Base-by-base conservation (phyloP, 2,329 filamentous ascomycete genomes). In the Calonectria crousiana region DNA sequence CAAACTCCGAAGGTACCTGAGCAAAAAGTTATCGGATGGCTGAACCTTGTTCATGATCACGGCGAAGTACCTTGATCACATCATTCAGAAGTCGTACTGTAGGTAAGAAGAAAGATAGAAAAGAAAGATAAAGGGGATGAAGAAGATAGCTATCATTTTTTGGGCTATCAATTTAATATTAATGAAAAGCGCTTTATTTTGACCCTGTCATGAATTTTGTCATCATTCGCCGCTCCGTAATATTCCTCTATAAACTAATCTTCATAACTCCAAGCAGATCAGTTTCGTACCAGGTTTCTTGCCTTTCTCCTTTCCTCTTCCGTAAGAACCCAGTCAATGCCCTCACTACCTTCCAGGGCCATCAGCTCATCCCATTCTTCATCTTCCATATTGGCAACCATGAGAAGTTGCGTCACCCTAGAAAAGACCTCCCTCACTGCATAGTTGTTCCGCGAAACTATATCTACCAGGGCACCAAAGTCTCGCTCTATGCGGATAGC, bases 371-470 rank as follows among this genome's bases (percentile, higher is more conserved):
- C 94, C 94, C 95, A 98, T 85, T 98, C 96, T 72, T 98, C 96
- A 41, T 97, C 95, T 83, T 98, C 96, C 95, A 98, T 97, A 79
- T 96, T 96, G 82, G 96, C 92, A 20, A 98, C 92, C 88, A 97
- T 92, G 72, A 94, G 91, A 79, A 98, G 93, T 88, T 98, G 95
- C 73, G 90, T 89, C 72, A 94, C 94, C 80, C 93, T 91, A 34
- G 90, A 89, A 86, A 98, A 98, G 4, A 90, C 85, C 81, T 98
- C 95, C 38, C 95, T 89, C 44, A 97, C 90, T 2, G 91, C 91
- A 82, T 98, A 98, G 80, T 94, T 92, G 5, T 93, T 94, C 75
- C 88, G 89, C 14, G 92, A 90, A 2, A 95, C 92, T 0, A 90
- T 89, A 30, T 90, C 87, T 6, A 97, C 91, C 60, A 98, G 92